Evolutionary conservation across 306 rosid genomes (phyloP).

Genomic region (Pterocarpus santalinus): DNA sequence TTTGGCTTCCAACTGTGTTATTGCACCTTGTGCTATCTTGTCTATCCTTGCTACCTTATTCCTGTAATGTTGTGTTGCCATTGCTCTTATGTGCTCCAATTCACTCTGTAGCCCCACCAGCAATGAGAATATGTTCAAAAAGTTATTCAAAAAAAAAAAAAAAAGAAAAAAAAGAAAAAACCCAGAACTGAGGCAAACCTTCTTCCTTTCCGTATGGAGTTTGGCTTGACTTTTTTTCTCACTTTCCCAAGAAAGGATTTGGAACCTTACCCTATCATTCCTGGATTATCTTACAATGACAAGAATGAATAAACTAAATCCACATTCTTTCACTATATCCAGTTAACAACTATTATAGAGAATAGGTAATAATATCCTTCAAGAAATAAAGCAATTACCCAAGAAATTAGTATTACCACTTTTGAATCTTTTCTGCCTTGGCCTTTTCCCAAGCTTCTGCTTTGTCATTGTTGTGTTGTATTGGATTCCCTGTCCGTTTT

Average conservation of each 20-base stretch:
- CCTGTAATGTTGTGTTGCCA: conserved; percentile 58
- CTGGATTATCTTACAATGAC: conserved; percentile 46
- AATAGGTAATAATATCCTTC: too few species aligned
- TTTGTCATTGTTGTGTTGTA: conserved; percentile 42
- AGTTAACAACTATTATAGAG: too few species aligned
- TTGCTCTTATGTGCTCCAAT: conserved; percentile 59
- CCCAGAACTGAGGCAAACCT: conserved; percentile 53
- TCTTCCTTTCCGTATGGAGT: conserved; percentile 64
- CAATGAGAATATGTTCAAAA: conserved; percentile 39
- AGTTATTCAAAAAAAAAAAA: neutral
- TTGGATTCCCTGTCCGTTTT: conserved; percentile 42
- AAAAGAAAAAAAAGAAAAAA: neutral
- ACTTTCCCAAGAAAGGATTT: conserved; percentile 72
- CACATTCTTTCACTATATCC: neutral
- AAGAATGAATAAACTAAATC: conserved; percentile 24
- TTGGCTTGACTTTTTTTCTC: conserved; percentile 70
- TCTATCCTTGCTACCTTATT: conserved; percentile 65
- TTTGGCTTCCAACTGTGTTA: conserved; percentile 66
- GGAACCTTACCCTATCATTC: conserved; percentile 64
- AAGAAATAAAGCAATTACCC: too few species aligned
- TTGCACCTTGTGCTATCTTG: conserved; percentile 66
- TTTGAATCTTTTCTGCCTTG: conserved; percentile 62
- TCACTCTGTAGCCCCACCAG: conserved; percentile 51
- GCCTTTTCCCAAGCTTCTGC: conserved; percentile 78
- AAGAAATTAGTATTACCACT: conserved; percentile 49